These are phyloP conservation scores for Ceratocystis alfenasii DNA, from an alignment of 2,329 filamentous ascomycete species.

Conservation along the genomic window DNA sequence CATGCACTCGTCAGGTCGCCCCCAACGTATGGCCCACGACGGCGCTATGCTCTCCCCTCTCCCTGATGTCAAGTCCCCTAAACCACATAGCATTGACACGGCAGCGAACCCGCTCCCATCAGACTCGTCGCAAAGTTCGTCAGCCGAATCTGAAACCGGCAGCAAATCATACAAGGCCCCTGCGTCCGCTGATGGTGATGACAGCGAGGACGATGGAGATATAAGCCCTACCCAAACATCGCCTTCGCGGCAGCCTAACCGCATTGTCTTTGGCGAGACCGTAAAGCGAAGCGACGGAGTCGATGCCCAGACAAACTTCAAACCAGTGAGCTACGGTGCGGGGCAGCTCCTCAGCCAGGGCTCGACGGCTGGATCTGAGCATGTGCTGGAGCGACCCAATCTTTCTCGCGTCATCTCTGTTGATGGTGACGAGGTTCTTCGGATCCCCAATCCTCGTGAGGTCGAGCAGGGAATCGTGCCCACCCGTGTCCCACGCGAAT, in stretches of 20 bases:
- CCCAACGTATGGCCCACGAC: conserved; percentile 49
- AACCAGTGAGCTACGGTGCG: conserved; percentile 15
- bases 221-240: conserved; percentile 13
- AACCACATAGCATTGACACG: conserved; percentile 31
- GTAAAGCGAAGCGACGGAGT: conserved; percentile 49
- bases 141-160: conserved; percentile 13
- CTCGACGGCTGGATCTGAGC: conserved; percentile 28
- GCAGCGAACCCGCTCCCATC: conserved; percentile 23
- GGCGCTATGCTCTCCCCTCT: conserved; percentile 32
- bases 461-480: conserved; percentile 73
- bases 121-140: conserved; percentile 12
- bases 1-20: conserved; percentile 44
- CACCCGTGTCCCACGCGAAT: conserved; percentile 33
- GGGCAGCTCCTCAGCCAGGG: conserved; percentile 31
- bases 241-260: conserved; percentile 9
- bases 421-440: conserved; percentile 60
- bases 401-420: conserved; percentile 44
- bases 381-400: conserved; percentile 12
- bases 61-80: conserved; percentile 24
- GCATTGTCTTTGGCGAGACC: conserved; percentile 57
- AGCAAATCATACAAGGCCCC: conserved; percentile 14
- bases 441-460: conserved; percentile 85
- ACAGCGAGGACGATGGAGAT: conserved; percentile 5
- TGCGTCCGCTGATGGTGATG: conserved; percentile 9
- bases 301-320: conserved; percentile 24